Evolutionary conservation across 1,284 basidiomycete genomes (phyloP).

Genomic region (Microbotryum scabiosae): DNA sequence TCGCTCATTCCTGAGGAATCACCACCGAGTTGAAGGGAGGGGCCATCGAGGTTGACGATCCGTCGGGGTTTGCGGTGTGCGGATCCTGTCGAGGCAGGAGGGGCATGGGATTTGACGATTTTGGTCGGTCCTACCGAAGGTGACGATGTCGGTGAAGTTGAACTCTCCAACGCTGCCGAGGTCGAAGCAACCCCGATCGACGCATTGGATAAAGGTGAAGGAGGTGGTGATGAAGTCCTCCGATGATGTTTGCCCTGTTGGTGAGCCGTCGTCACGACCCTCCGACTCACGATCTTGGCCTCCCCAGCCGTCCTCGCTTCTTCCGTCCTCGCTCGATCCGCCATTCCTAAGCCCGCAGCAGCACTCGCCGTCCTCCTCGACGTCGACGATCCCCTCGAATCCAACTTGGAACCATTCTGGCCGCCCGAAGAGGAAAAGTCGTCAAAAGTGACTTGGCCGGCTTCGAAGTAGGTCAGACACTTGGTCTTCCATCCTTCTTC

Average conservation of each 20-base stretch:
- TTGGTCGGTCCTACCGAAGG: background rate
- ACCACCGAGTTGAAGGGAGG: background rate
- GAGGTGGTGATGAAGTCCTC: background rate
- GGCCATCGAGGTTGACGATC: slow-evolving; percentile 30
- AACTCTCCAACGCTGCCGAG: background rate
- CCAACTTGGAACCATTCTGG: slow-evolving; percentile 12
- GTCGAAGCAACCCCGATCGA: background rate
- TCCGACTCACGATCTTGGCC: slow-evolving; percentile 20
- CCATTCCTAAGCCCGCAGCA: background rate
- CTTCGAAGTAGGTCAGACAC: slow-evolving; percentile 27
- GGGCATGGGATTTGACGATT: background rate
- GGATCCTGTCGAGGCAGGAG: background rate
- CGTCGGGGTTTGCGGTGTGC: slow-evolving; percentile 23
- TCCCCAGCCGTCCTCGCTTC: slow-evolving; percentile 5
- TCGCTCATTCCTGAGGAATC: slow-evolving; percentile 4
- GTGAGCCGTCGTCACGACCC: slow-evolving; percentile 20
- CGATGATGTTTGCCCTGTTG: background rate
- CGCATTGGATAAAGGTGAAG: background rate
- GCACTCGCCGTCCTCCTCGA: background rate
- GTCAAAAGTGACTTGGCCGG: slow-evolving; percentile 9
- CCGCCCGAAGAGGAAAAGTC: slow-evolving; percentile 4
- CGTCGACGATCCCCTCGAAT: slow-evolving; percentile 13
- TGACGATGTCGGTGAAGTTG: background rate
- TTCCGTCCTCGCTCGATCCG: background rate
- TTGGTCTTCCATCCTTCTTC: slow-evolving; percentile 23